These are phyloP conservation scores for Yamadazyma membranifaciens DNA, from an alignment of 1,139 yeast species.

Conservation along the genomic window DNA sequence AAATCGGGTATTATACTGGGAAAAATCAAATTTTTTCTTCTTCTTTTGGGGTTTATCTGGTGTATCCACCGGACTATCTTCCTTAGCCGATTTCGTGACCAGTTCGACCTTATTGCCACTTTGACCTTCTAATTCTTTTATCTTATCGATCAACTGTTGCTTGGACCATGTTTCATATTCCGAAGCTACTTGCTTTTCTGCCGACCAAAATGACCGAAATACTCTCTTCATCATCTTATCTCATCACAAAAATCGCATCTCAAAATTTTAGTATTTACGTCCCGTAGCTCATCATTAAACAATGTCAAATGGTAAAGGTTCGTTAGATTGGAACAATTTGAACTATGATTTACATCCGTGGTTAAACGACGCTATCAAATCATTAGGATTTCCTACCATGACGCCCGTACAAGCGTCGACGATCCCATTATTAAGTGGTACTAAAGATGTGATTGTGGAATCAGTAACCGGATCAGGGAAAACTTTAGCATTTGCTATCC, in stretches of 20 bases:
- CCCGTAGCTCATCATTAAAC: slow-evolving; percentile 2
- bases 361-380: slow-evolving; percentile 60
- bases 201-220: slow-evolving; percentile 8
- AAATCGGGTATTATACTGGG: slow-evolving; percentile 62
- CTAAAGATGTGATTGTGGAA: slow-evolving; percentile 94
- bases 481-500: slow-evolving; percentile 83
- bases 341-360: slow-evolving; percentile 40
- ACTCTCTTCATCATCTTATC: slow-evolving; percentile 26
- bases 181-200: slow-evolving; percentile 3
- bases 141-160: slow-evolving; percentile 48
- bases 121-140: slow-evolving; percentile 45
- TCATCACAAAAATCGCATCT: slow-evolving; percentile 3
- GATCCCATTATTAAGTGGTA: slow-evolving; percentile 80
- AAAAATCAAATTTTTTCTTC: slow-evolving; percentile 63
- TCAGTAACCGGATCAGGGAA: slow-evolving; percentile 98
- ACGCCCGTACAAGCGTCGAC: slow-evolving; percentile 98
- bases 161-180: slow-evolving; percentile 50
- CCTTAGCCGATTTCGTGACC: slow-evolving; percentile 1
- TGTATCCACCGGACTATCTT: neutral
- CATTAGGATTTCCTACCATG: slow-evolving; percentile 79
- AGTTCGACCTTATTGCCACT: neutral
- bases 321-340: slow-evolving; percentile 41
- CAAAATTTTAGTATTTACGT: neutral
- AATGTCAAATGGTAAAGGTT: slow-evolving; percentile 24
- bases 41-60: slow-evolving; percentile 18